These are phyloP conservation scores for Talaromyces trachyspermus DNA, from an alignment of 495 filamentous ascomycete genomes.

Conservation along the genomic window DNA sequence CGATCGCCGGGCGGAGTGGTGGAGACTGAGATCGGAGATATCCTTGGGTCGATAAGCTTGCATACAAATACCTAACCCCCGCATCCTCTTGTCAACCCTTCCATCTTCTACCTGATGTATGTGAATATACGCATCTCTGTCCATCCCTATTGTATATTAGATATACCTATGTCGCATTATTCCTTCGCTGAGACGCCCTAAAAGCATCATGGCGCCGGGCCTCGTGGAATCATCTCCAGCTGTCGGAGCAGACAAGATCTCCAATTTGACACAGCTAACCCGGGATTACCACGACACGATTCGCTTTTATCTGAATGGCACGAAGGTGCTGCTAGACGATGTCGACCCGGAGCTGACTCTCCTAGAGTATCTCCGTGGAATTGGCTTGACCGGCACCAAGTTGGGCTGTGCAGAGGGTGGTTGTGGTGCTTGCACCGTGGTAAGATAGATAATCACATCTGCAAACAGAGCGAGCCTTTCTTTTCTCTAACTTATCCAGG, in stretches of 20 bases:
- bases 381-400: conserved; percentile 74
- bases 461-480: too few relatives aligned
- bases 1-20: conserved; percentile 30
- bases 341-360: conserved; percentile 88
- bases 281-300: conserved; percentile 60
- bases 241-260: conserved; percentile 32
- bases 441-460: too few relatives aligned
- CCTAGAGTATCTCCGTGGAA: conserved; percentile 82
- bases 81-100: too few relatives aligned
- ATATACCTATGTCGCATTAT: too few relatives aligned
- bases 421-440: conserved; percentile 95
- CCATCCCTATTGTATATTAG: too few relatives aligned
- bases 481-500: conserved; percentile 32
- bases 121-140: too few relatives aligned
- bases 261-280: conserved; percentile 48
- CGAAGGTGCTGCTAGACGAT: conserved; percentile 75
- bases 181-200: too few relatives aligned
- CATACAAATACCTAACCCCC: too few relatives aligned
- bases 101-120: too few relatives aligned
- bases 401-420: conserved; percentile 89
- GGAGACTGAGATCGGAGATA: too few relatives aligned
- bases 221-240: conserved; percentile 41
- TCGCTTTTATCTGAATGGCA: conserved; percentile 91
- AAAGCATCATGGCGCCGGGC: conserved; percentile 59
- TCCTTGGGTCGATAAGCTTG: conserved; percentile 10